Conservation (phyloP, 2,329 filamentous ascomycete species). For the Rhytidhysteron rufulum region DNA sequence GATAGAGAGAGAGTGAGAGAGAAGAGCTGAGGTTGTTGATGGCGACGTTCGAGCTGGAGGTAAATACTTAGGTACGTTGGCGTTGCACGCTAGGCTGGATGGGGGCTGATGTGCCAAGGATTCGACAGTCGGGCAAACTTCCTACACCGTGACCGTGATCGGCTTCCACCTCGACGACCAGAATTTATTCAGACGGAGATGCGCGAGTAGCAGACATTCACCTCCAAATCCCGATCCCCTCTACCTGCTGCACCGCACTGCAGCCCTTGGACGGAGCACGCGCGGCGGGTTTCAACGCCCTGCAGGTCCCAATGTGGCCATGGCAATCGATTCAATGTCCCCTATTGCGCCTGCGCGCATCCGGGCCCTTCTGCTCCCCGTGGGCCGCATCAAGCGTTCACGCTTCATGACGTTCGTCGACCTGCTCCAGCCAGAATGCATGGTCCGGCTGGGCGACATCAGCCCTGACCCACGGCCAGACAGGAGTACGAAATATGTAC, state of each 20-base stretch:
- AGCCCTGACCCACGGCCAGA: slow-evolving; percentile 80
- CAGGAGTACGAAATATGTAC: slow-evolving; percentile 75
- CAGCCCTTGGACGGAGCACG: background rate
- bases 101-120: slow-evolving; percentile 9
- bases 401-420: slow-evolving; percentile 76
- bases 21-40: background rate
- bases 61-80: too few relatives aligned
- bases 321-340: slow-evolving; percentile 85
- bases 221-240: too few relatives aligned
- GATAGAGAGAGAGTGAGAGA: background rate
- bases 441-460: slow-evolving; percentile 81
- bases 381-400: slow-evolving; percentile 79
- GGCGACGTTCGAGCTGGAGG: too few relatives aligned
- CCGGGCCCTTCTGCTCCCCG: slow-evolving; percentile 78
- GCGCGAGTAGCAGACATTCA: too few relatives aligned
- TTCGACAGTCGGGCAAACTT: slow-evolving; percentile 21
- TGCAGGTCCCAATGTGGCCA: slow-evolving; percentile 52
- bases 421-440: slow-evolving; percentile 72
- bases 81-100: slow-evolving; percentile 10
- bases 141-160: slow-evolving; percentile 13
- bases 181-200: too few relatives aligned
- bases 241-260: too few relatives aligned
- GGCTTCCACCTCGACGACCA: too few relatives aligned
- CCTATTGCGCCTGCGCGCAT: slow-evolving; percentile 89
- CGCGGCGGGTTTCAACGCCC: slow-evolving; percentile 4